phyloP scores from a whole-genome alignment of 1,284 basidiomycete species.

The Meira miltonrushii region DNA sequence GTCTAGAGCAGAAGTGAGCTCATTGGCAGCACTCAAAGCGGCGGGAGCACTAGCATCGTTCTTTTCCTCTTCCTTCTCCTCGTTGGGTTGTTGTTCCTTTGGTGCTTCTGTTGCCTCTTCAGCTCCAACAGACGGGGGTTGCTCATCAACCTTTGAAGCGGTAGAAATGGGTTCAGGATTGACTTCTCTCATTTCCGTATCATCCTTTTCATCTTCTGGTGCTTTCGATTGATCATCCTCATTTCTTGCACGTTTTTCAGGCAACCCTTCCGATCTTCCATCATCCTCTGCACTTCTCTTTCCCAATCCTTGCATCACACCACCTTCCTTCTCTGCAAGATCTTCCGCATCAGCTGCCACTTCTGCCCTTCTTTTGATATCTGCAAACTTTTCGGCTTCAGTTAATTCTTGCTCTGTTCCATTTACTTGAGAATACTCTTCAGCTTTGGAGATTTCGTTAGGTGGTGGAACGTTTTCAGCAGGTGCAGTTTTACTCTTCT shows the following conservation, averaged over 20 bases:
- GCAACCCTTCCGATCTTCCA: slow-evolving; percentile 1
- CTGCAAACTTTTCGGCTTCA: neutral
- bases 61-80: neutral
- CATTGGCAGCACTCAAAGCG: neutral
- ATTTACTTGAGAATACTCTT: neutral
- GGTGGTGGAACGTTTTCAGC: neutral
- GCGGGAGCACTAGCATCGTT: neutral
- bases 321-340: slow-evolving; percentile 6
- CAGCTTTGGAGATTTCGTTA: neutral
- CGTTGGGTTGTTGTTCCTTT: neutral
- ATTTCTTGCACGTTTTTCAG: neutral
- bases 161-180: neutral
- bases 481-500: neutral
- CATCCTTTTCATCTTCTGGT: neutral
- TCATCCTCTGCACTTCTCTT: slow-evolving; percentile 8
- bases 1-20: neutral
- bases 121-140: neutral
- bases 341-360: slow-evolving; percentile 10
- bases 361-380: slow-evolving; percentile 9
- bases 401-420: neutral
- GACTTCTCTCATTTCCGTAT: neutral
- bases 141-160: neutral
- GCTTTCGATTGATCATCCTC: too few species aligned
- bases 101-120: slow-evolving; percentile 2
- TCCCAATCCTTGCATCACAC: neutral